phyloP scores from a whole-genome alignment of 2,329 filamentous ascomycete genomes.

The Tolypocladium tropicale region DNA sequence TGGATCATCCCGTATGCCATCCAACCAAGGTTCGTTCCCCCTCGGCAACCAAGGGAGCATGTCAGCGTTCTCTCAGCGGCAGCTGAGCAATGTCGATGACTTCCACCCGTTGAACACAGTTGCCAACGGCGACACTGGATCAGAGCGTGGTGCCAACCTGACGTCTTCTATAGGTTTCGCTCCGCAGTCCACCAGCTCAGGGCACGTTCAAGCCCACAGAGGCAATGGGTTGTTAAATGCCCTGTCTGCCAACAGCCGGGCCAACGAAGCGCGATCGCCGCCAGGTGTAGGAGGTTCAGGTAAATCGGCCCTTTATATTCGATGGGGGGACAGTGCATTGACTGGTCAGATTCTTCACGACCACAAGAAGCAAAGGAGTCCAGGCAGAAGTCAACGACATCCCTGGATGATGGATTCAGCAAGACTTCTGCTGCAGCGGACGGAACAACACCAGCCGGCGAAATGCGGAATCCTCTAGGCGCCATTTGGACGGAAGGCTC shows the following conservation, averaged over 20 bases:
- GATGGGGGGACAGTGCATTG: conserved; percentile 4
- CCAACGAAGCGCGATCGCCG: conserved; percentile 38
- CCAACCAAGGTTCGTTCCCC: conserved; percentile 39
- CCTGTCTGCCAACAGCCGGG: conserved; percentile 47
- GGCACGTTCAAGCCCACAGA: conserved; percentile 29
- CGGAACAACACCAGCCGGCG: conserved; percentile 17
- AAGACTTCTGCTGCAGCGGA: conserved; percentile 25
- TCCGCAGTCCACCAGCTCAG: conserved; percentile 28
- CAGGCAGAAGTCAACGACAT: conserved; percentile 32
- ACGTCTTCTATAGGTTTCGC: conserved; percentile 46
- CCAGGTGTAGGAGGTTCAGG: conserved; percentile 26
- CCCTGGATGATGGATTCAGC: conserved; percentile 31
- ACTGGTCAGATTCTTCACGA: conserved; percentile 21
- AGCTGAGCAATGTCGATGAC: conserved; percentile 42
- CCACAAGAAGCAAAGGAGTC: conserved; percentile 35
- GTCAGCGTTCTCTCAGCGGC: conserved; percentile 34
- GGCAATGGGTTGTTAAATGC: conserved; percentile 55
- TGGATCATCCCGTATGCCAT: conserved; percentile 28
- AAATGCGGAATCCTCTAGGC: conserved; percentile 31
- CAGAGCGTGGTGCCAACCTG: conserved; percentile 40
- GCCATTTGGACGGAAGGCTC: conserved; percentile 36
- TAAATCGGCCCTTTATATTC: not conserved
- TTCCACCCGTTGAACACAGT: conserved; percentile 52
- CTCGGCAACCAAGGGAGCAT: conserved; percentile 38
- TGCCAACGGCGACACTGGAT: conserved; percentile 45